phyloP scores from a whole-genome alignment of 768 basidiomycete species.

The Mrakia blollopis region DNA sequence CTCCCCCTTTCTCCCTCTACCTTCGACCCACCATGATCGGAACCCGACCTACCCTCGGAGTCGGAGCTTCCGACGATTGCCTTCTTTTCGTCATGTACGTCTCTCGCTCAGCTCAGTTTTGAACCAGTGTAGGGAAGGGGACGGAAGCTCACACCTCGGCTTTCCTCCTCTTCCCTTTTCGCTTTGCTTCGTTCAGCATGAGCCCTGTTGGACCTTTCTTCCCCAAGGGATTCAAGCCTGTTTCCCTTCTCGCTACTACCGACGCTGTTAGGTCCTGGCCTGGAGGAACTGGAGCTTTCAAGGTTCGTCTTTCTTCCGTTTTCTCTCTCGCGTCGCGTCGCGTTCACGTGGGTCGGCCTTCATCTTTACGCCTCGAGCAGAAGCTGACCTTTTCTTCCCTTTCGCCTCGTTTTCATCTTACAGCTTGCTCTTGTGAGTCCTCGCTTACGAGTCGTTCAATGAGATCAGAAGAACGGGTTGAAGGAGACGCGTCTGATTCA shows the following conservation, averaged over 20 bases:
- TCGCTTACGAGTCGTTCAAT: too few species aligned
- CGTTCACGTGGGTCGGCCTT: too few species aligned
- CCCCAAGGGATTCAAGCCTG: constrained; percentile 35
- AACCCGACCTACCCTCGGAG: constrained; percentile 36
- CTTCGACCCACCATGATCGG: constrained; percentile 36
- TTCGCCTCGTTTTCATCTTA: constrained; percentile 30
- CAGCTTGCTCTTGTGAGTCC: constrained; percentile 36
- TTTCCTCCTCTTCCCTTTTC: not conserved
- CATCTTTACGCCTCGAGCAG: too few species aligned
- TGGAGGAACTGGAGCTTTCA: constrained; percentile 80
- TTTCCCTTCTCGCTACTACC: constrained; percentile 51
- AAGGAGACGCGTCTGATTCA: too few species aligned
- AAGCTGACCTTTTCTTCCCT: not conserved
- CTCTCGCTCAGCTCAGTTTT: too few species aligned
- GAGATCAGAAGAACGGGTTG: too few species aligned
- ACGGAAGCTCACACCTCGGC: not conserved
- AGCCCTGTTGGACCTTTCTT: constrained; percentile 38
- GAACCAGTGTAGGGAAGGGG: too few species aligned
- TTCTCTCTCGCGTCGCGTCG: too few species aligned
- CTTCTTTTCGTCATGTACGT: constrained; percentile 35
- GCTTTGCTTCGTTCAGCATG: constrained; percentile 19
- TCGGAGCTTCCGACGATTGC: constrained; percentile 33
- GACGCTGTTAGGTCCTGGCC: constrained; percentile 79
- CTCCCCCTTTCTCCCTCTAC: constrained; percentile 35
- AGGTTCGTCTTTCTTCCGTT: constrained; percentile 10